A percentile compares a stretch with the other conserved stretches of the same genome.
phyloP scores from a whole-genome alignment of 2,329 filamentous ascomycete genomes.

The Stemphylium beticola region DNA sequence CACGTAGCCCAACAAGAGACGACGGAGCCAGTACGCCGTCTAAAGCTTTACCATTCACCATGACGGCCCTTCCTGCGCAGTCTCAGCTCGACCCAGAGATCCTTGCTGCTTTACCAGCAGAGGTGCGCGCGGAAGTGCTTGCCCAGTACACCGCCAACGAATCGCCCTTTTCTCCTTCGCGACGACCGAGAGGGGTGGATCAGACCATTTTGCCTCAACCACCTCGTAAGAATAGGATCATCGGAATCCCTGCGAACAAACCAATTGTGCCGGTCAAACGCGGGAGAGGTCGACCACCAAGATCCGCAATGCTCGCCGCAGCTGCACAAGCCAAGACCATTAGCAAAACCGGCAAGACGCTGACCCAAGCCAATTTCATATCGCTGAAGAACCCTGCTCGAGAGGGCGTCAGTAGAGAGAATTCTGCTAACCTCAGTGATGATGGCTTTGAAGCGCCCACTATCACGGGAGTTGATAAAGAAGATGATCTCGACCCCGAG shows the following conservation, averaged over 20 bases:
- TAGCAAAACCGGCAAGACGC: constrained; percentile 41
- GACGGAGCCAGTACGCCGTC: constrained; percentile 20
- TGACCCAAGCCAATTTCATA: constrained; percentile 79
- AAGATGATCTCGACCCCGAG: constrained; percentile 54
- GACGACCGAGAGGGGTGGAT: constrained; percentile 43
- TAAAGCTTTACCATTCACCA: constrained; percentile 31
- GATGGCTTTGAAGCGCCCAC: constrained; percentile 31
- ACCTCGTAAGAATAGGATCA: constrained; percentile 60
- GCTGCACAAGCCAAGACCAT: constrained; percentile 58
- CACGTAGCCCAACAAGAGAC: constrained; percentile 5
- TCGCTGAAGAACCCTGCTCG: constrained; percentile 40
- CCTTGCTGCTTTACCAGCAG: constrained; percentile 80
- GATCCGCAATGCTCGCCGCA: constrained; percentile 49
- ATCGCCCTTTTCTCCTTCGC: constrained; percentile 39
- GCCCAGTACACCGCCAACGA: constrained; percentile 64
- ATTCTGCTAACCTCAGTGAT: constrained; percentile 25
- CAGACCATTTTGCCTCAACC: constrained; percentile 48
- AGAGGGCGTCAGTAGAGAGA: constrained; percentile 18
- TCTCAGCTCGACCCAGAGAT: constrained; percentile 86
- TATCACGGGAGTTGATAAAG: neutral
- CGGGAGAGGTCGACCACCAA: constrained; percentile 60
- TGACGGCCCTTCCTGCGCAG: constrained; percentile 61
- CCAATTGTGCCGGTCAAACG: constrained; percentile 69
- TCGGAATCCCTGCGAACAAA: constrained; percentile 59
- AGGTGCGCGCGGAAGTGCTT: constrained; percentile 83